Evolutionary conservation across 768 basidiomycete genomes (phyloP).

Genomic region (Suillus plorans): DNA sequence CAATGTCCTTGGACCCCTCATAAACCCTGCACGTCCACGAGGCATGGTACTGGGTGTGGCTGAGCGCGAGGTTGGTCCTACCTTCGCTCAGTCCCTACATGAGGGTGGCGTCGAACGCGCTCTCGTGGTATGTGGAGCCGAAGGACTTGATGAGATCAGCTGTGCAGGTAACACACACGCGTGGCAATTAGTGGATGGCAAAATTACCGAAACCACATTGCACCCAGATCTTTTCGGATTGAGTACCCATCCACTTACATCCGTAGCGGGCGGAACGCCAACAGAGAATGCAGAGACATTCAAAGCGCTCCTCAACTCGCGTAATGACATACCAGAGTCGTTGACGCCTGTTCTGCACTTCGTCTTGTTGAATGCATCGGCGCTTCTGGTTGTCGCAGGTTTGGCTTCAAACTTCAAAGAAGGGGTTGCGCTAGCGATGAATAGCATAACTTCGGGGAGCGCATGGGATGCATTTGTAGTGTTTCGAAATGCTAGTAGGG

Average conservation of each 20-base stretch:
- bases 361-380: conserved; percentile 88
- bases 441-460: conserved; percentile 56
- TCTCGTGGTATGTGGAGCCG: conserved; percentile 90
- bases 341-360: conserved; percentile 76
- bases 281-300: conserved; percentile 80
- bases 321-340: conserved; percentile 50
- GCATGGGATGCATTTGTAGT: conserved; percentile 58
- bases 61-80: conserved; percentile 71
- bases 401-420: conserved; percentile 66
- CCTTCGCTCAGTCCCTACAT: conserved; percentile 74
- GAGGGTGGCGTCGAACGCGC: conserved; percentile 80
- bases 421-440: conserved; percentile 66
- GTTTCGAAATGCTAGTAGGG: conserved; percentile 45
- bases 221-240: conserved; percentile 81
- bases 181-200: conserved; percentile 76
- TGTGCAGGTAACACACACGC: conserved; percentile 87
- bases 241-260: conserved; percentile 59
- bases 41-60: conserved; percentile 94
- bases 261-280: conserved; percentile 72
- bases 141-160: conserved; percentile 92
- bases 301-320: conserved; percentile 58
- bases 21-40: conserved; percentile 84
- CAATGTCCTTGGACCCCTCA: conserved; percentile 91
- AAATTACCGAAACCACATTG: conserved; percentile 60
- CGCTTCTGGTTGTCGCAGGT: conserved; percentile 83